These are phyloP conservation scores for Lactarius pseudohatsudake DNA, from an alignment of 768 basidiomycete genomes.

Conservation along the genomic window DNA sequence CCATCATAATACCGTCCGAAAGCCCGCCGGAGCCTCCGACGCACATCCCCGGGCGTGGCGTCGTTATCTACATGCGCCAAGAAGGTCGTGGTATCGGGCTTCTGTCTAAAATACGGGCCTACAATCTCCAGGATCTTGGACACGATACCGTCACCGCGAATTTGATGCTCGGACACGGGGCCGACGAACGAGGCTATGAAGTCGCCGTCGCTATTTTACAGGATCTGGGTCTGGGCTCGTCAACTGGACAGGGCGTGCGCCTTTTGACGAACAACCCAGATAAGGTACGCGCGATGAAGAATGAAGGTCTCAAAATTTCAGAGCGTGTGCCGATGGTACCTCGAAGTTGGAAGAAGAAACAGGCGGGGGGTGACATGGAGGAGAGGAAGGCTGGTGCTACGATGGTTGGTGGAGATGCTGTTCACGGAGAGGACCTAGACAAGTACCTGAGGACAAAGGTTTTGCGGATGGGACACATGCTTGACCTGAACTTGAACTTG, in stretches of 20 bases:
- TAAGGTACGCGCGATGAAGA: conserved; percentile 85
- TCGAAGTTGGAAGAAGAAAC: conserved; percentile 65
- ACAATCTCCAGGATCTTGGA: conserved; percentile 96
- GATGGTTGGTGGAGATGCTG: conserved; percentile 75
- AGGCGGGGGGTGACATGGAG: conserved; percentile 37
- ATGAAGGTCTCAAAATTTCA: conserved; percentile 74
- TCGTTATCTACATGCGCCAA: conserved; percentile 92
- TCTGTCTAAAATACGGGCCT: conserved; percentile 92
- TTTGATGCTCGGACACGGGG: conserved; percentile 88
- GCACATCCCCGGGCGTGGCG: conserved; percentile 80
- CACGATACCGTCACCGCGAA: conserved; percentile 99
- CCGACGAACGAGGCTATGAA: conserved; percentile 92
- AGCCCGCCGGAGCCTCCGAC: conserved; percentile 36
- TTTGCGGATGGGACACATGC: conserved; percentile 94
- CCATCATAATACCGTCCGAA: conserved; percentile 49
- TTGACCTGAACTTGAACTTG: conserved; percentile 46
- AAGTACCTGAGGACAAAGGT: conserved; percentile 96
- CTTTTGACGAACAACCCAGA: conserved; percentile 98
- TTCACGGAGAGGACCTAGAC: conserved; percentile 83
- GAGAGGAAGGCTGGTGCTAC: conserved; percentile 63
- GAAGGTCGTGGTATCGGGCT: conserved; percentile 98
- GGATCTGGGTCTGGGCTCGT: conserved; percentile 75
- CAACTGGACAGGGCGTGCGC: conserved; percentile 58
- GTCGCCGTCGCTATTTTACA: conserved; percentile 87
- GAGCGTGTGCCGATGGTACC: conserved; percentile 96